A percentile compares a stretch with the other conserved stretches of the same genome.
Conservation (phyloP, 441 rosid genomes). For the Omphalea diandra region DNA sequence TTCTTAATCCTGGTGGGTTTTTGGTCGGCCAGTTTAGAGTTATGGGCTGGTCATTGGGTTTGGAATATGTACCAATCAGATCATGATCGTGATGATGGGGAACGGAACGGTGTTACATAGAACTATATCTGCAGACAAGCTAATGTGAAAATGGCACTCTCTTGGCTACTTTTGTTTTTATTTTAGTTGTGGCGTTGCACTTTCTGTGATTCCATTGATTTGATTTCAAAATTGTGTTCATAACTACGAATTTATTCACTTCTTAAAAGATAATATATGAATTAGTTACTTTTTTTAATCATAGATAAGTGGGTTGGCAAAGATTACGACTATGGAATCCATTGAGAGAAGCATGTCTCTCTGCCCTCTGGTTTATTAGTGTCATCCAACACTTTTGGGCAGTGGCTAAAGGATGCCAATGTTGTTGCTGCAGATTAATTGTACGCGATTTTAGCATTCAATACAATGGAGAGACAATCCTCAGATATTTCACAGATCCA, state of each 20-base stretch:
- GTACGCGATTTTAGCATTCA: too few relatives aligned
- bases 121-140: background rate
- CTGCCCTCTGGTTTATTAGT: too few relatives aligned
- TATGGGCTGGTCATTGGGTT: constrained; percentile 3
- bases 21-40: constrained; percentile 14
- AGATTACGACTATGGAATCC: background rate
- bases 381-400: too few relatives aligned
- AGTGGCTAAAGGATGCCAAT: too few relatives aligned
- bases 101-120: background rate
- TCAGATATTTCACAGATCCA: too few relatives aligned
- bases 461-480: too few relatives aligned
- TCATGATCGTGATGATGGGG: background rate
- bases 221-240: background rate
- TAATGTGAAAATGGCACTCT: background rate
- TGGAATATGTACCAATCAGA: constrained; percentile 14
- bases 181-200: background rate
- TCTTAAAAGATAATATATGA: background rate
- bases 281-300: background rate
- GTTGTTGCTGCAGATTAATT: too few relatives aligned
- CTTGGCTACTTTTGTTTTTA: background rate
- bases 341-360: too few relatives aligned
- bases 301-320: background rate
- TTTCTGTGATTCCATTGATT: constrained; percentile 3
- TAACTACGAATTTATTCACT: background rate
- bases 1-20: background rate